Conservation (phyloP, 495 filamentous ascomycete genomes). For the Melanomma pulvis-pyrius region DNA sequence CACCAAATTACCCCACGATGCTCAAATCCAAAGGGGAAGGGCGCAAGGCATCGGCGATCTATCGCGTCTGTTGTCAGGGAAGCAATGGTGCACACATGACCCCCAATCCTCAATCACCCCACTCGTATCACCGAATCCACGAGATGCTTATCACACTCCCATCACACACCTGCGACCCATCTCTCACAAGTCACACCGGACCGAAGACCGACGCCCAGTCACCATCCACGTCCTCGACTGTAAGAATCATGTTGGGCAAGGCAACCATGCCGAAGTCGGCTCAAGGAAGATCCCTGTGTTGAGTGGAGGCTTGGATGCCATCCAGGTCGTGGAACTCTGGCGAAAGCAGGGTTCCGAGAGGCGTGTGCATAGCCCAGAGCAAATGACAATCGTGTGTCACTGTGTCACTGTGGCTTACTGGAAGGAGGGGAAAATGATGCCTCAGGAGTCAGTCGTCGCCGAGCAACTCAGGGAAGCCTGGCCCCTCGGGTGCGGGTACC, state of each 20-base stretch:
- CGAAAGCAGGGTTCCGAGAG: conserved; percentile 6
- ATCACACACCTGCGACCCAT: conserved; percentile 15
- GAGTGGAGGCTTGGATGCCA: neutral
- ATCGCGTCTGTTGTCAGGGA: neutral
- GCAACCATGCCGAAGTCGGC: neutral
- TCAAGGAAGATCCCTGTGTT: conserved; percentile 10
- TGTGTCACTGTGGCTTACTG: conserved; percentile 14
- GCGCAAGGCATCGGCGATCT: neutral
- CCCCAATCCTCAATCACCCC: neutral
- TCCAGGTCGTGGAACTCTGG: neutral
- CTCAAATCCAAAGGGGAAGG: neutral
- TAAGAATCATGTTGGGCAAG: neutral
- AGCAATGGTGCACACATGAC: neutral
- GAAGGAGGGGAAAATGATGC: neutral
- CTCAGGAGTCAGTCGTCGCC: neutral
- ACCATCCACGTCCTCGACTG: neutral
- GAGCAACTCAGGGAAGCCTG: neutral
- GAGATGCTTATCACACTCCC: neutral
- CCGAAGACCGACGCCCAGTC: neutral
- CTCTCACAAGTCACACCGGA: conserved; percentile 11
- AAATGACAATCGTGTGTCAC: neutral
- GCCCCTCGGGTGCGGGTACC: neutral
- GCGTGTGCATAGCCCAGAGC: neutral
- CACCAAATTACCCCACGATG: neutral
- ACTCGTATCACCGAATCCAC: neutral